Percentiles rank a stretch among this genome's conserved stretches.
phyloP scores from a whole-genome alignment of 495 filamentous ascomycete genomes.

The Xylaria nigripes region DNA sequence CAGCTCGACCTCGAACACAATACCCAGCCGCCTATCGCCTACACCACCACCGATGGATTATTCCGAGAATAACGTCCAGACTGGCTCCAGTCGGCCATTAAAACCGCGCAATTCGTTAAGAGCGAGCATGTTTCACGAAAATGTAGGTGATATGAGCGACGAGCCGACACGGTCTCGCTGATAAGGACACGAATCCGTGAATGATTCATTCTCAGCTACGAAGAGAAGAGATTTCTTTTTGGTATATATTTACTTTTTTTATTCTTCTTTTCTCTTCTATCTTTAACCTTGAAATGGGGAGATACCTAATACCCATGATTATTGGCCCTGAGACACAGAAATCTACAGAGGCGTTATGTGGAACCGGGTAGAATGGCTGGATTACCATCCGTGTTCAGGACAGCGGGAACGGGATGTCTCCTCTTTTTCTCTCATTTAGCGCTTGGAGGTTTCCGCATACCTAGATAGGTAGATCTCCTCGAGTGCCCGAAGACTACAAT shows the following conservation, averaged over 20 bases:
- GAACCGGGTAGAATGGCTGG: neutral
- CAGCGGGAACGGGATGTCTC: no score
- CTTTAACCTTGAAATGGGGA: neutral
- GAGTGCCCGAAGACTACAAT: no score
- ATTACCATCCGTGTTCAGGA: neutral
- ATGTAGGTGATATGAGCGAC: slow-evolving; percentile 25
- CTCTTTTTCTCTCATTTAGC: neutral
- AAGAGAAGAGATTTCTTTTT: neutral
- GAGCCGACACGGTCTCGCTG: neutral
- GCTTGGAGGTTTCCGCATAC: neutral
- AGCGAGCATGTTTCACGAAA: slow-evolving; percentile 33
- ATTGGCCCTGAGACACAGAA: no score
- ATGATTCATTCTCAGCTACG: no score
- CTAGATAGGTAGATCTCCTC: no score
- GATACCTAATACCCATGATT: neutral
- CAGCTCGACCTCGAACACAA: slow-evolving; percentile 22
- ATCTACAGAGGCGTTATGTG: neutral
- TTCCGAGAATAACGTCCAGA: neutral
- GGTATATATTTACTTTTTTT: neutral
- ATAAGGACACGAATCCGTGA: neutral
- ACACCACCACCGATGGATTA: slow-evolving; percentile 7
- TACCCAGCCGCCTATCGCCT: slow-evolving; percentile 6
- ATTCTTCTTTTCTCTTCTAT: neutral
- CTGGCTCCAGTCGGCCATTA: neutral
- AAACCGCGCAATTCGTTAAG: slow-evolving; percentile 18